Evolutionary conservation across 768 basidiomycete genomes (phyloP), one percentile per base, ranked within the genome.

Genomic region (Trametes sanguinea): DNA sequence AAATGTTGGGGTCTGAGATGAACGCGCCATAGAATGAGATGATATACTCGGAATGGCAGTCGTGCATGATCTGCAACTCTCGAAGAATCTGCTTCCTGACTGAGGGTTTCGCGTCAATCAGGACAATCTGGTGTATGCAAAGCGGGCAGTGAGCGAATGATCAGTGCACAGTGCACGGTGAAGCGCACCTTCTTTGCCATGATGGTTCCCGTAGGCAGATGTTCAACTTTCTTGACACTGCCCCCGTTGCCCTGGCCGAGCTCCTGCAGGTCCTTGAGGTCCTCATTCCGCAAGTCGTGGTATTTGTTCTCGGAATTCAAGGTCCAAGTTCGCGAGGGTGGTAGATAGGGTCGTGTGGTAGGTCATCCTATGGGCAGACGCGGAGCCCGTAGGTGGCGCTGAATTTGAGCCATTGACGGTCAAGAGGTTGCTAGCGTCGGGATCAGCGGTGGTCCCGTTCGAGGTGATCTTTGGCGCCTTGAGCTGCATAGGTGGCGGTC

Each of bases 31-130:
- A 95, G 79, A 98, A 99, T 0, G 92, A 95, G 69, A 99, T 91
- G 73, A 99, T 99, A 75, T 94, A 92, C 57, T 83, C 85, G 6
- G 93, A 95, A 66, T 89, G 82, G 76, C 96, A 98, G 76, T 97
- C 92, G 74, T 98, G 94, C 96, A 98, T 96, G 80, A 99, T 98
- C 69, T 98, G 96, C 67, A 99, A 80, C 73, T 99, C 97, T 54
- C 97, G 89, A 40, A 98, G 81, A 69, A 99, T 98, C 78, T 99
- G 97, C 74, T 98, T 99, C 65, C 95, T 83, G 35, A 98, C 94
- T 2, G 93, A 85, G 9, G 95, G 96, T 73, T 98, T 98, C 33
- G 94, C 95, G 76, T 96, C 94, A 74, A 97, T 96, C 63, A 95
- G 86, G 32, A 97, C 94, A 72, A 95, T 93, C 95, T 96, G 57